Conservation (phyloP, 108 stramenopile genomes). For the Parietichytrium sp. region DNA sequence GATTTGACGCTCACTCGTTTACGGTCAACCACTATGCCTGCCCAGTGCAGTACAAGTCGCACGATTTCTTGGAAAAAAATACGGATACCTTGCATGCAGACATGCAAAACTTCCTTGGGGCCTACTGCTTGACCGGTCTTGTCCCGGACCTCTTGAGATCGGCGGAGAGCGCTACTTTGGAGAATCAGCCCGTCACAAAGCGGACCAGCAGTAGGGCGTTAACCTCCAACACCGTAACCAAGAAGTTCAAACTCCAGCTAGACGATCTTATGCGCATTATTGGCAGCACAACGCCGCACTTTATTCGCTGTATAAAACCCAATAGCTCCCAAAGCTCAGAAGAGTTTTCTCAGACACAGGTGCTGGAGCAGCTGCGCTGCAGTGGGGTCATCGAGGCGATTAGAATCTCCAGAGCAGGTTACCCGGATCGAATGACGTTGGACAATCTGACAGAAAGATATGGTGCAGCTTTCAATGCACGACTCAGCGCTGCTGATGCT, state of each 20-base stretch:
- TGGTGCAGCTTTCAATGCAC: background rate
- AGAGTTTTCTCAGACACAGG: conserved; percentile 62
- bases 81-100: conserved; percentile 53
- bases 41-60: conserved; percentile 63
- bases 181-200: too few species aligned
- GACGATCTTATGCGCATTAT: conserved; percentile 64
- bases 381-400: conserved; percentile 73
- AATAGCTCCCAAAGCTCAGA: conserved; percentile 62
- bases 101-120: too few species aligned
- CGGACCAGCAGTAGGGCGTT: background rate
- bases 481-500: background rate
- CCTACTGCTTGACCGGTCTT: conserved; percentile 55
- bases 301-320: conserved; percentile 79
- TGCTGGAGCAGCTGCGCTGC: conserved; percentile 70
- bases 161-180: conserved; percentile 48
- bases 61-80: conserved; percentile 69
- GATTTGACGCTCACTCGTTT: conserved; percentile 55
- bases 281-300: conserved; percentile 66
- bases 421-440: conserved; percentile 62
- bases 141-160: conserved; percentile 59
- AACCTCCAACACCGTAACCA: conserved; percentile 58
- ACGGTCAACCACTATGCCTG: conserved; percentile 70
- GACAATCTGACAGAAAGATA: background rate
- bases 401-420: conserved; percentile 69
- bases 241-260: conserved; percentile 65